Evolutionary conservation across 139 green algal genomes (phyloP), one percentile per base, ranked within the genome.

Genomic region (Coccomyxa sp.): DNA sequence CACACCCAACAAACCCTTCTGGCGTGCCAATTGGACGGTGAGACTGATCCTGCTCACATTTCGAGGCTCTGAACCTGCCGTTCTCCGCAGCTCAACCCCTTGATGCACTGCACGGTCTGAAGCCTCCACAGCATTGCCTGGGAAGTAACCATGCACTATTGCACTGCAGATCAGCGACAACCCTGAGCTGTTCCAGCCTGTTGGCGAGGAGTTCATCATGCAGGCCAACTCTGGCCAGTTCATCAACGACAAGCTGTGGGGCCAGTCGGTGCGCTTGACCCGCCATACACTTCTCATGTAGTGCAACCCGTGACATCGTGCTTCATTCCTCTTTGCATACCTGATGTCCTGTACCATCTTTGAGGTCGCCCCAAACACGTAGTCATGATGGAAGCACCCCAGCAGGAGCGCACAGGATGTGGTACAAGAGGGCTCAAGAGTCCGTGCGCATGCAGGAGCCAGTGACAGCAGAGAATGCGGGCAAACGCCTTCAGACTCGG

Each of bases 11-110:
- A 72, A 64, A 9, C 78, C 78, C 70, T 82, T 82, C 70, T 82
- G 70, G 70, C 72, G 78, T 9, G 70, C 50, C 50, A 82, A 82
- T 36, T 82, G 78, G 78, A 54, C 70, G 38, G 70, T 74, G 34
- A 72, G 31, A 72, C 18, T 6, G 18, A n/a, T n/a, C n/a, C n/a
- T n/a, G n/a, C n/a, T n/a, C n/a, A n/a, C n/a, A n/a, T n/a, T n/a
- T n/a, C n/a, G n/a, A n/a, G n/a, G n/a, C n/a, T n/a, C n/a, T n/a
- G n/a, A n/a, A n/a, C n/a, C n/a, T n/a, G n/a, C n/a, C n/a, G n/a
- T n/a, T n/a, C n/a, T n/a, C n/a, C n/a, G n/a, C n/a, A n/a, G n/a
- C n/a, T n/a, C n/a, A n/a, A n/a, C n/a, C n/a, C n/a, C n/a, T n/a
- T n/a, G n/a, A n/a, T n/a, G n/a, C n/a, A n/a, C n/a, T n/a, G n/a